A percentile compares a stretch with the other conserved stretches of the same genome.
phyloP scores from a whole-genome alignment of 129 eudicot genomes.

The Escallonia rubra region DNA sequence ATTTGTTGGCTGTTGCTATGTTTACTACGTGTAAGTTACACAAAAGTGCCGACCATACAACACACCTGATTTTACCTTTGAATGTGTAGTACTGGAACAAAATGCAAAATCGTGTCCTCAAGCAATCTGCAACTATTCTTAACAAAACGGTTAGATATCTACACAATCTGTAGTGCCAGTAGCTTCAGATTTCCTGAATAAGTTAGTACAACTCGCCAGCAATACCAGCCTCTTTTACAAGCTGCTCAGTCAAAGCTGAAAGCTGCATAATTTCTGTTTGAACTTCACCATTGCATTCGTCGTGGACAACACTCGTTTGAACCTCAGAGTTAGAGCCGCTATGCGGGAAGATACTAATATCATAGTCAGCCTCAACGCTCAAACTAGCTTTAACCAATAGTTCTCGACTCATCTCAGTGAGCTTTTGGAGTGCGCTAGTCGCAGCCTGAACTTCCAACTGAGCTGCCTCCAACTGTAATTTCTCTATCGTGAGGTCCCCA shows the following conservation, averaged over 20 bases:
- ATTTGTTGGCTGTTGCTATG: too few relatives aligned
- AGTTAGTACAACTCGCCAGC: constrained; percentile 12
- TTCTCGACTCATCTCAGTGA: constrained; percentile 63
- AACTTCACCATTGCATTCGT: constrained; percentile 32
- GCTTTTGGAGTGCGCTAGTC: constrained; percentile 56
- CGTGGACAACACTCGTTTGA: background rate
- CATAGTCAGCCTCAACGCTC: constrained; percentile 42
- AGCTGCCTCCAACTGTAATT: constrained; percentile 79
- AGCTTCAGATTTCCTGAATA: constrained; percentile 3
- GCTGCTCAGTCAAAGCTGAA: constrained; percentile 58
- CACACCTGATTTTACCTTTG: background rate
- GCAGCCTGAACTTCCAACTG: constrained; percentile 86
- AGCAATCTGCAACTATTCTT: too few relatives aligned
- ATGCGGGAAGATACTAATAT: constrained; percentile 11
- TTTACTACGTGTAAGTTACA: too few relatives aligned
- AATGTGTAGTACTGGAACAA: background rate
- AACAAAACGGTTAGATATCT: constrained; percentile 15
- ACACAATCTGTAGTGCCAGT: constrained; percentile 13
- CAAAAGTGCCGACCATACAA: background rate
- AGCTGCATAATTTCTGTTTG: constrained; percentile 59
- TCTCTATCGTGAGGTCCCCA: constrained; percentile 63
- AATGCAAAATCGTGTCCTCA: background rate
- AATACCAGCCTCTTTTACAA: constrained; percentile 66
- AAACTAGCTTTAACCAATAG: constrained; percentile 52
- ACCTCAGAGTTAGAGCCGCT: constrained; percentile 2